Evolutionary conservation across 805 yeast genomes (phyloP).

Genomic region (Kurtzmaniella cleridarum): DNA sequence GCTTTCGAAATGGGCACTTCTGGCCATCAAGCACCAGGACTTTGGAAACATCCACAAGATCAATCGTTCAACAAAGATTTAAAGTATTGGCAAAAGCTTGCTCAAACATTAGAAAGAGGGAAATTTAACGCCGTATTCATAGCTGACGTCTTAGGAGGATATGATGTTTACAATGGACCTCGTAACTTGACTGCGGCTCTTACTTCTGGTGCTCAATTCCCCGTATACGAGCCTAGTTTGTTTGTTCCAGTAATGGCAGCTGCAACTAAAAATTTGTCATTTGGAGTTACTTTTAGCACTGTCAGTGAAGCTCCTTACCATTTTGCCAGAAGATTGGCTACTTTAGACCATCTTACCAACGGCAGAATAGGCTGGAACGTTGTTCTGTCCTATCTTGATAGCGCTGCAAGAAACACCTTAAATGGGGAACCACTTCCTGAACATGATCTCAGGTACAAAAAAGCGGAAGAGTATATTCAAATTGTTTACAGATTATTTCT

Average conservation of each 20-base stretch:
- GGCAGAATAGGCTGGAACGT: slow-evolving; percentile 47
- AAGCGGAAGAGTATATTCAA: slow-evolving; percentile 36
- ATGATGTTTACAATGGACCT: slow-evolving; percentile 40
- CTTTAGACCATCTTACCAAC: slow-evolving; percentile 37
- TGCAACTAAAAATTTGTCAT: slow-evolving; percentile 33
- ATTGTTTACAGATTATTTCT: slow-evolving; percentile 35
- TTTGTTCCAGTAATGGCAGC: slow-evolving; percentile 39
- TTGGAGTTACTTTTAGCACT: slow-evolving; percentile 40
- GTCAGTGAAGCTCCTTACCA: slow-evolving; percentile 39
- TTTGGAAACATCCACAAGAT: slow-evolving; percentile 38
- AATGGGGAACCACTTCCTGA: slow-evolving; percentile 31
- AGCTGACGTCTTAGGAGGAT: slow-evolving; percentile 37
- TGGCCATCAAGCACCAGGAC: slow-evolving; percentile 19
- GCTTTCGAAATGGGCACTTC: slow-evolving; percentile 31
- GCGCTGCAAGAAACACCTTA: slow-evolving; percentile 36
- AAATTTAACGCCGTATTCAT: slow-evolving; percentile 34
- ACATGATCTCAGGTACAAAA: slow-evolving; percentile 36
- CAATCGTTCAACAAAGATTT: slow-evolving; percentile 21
- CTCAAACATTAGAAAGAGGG: slow-evolving; percentile 33
- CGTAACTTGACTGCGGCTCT: slow-evolving; percentile 31
- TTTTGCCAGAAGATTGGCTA: slow-evolving; percentile 39
- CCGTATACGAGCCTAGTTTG: slow-evolving; percentile 35
- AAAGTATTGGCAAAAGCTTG: slow-evolving; percentile 33
- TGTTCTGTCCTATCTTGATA: slow-evolving; percentile 39
- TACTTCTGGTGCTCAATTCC: slow-evolving; percentile 26